Conservation (phyloP, 2,329 filamentous ascomycete species). For the Trichoderma oligosporum region DNA sequence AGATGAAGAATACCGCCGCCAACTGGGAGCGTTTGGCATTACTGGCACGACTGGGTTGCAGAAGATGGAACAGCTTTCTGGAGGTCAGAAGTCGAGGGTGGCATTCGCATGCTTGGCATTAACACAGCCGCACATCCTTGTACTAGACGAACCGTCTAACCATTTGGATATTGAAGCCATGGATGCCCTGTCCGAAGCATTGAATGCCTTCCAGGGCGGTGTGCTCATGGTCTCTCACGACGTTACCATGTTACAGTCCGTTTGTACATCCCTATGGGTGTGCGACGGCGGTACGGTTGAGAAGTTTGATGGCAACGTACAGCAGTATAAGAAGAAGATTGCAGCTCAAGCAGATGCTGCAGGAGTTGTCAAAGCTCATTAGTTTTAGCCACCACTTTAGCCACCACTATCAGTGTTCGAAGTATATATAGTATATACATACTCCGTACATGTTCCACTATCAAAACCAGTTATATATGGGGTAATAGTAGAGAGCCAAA, state of each 20-base stretch:
- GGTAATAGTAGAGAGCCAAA: too few relatives aligned
- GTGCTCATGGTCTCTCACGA: slow-evolving; percentile 99
- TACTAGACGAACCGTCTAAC: slow-evolving; percentile 97
- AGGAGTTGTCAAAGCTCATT: slow-evolving; percentile 74
- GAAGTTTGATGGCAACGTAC: slow-evolving; percentile 92
- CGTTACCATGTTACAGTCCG: slow-evolving; percentile 95
- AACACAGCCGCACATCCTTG: slow-evolving; percentile 92
- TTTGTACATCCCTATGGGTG: slow-evolving; percentile 93
- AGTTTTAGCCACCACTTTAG: slow-evolving; percentile 6
- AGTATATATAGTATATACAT: too few relatives aligned
- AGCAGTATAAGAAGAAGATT: slow-evolving; percentile 97
- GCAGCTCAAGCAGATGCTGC: slow-evolving; percentile 80
- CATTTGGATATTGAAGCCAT: slow-evolving; percentile 99
- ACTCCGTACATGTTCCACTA: too few relatives aligned
- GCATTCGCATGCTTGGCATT: slow-evolving; percentile 95
- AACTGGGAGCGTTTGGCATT: slow-evolving; percentile 83
- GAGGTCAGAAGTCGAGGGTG: slow-evolving; percentile 97
- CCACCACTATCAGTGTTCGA: too few relatives aligned
- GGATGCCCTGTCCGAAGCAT: slow-evolving; percentile 84
- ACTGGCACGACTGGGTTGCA: slow-evolving; percentile 96
- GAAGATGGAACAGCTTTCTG: slow-evolving; percentile 89
- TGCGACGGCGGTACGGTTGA: slow-evolving; percentile 92
- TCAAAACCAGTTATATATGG: too few relatives aligned
- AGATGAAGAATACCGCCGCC: slow-evolving; percentile 94
- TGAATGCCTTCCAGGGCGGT: slow-evolving; percentile 85